Base-by-base conservation (phyloP, 2,329 filamentous ascomycete genomes). In the Clarireedia monteithiana region DNA sequence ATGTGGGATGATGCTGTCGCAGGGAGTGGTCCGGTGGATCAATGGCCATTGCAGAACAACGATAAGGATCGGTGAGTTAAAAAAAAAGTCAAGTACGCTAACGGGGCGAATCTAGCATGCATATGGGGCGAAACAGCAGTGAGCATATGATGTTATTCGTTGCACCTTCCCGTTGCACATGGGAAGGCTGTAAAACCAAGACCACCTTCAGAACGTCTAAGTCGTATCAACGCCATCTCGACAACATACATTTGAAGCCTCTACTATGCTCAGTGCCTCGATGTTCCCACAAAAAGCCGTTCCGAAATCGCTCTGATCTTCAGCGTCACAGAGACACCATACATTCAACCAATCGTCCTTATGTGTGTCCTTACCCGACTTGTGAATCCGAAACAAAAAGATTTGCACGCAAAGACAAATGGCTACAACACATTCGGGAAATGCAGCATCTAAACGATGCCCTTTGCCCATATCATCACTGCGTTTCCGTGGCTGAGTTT, bases 11-110 rank as follows among this genome's bases (percentile, higher is more conserved):
- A 58, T 34, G 57, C 49, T 30, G 44, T n/a, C 7, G 52, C 45
- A 10, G 40, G 7, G 45, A 24, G 40, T 36, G 49, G 58, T 49
- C 58, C 45, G 57, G 30, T 59, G 53, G 49, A 34, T 14, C 7
- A 3, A 6, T 14, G 24, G 10, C 39, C 12, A 15, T 10, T 15
- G 14, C 44, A 47, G 44, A 23, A 3, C 6, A 45, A 30, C 36
- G 44, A 40, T 20, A 27, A 55, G 45, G 27, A 34, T 23, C 42
- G 44, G 59, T 60, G 56, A 60, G 59, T 50, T 58, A 50, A 54
- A 58, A 58, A 58, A 58, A 58, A 60, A 57, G 55, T n/a, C 48
- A 46, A 14, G 42, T 56, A 50, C 48, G 58, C 58, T 60, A 58
- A 58, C 55, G 51, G 58, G 20, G 20, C 20, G 20, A n/a, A n/a